These are phyloP conservation scores for Psilocybe tampanensis DNA, from an alignment of 768 basidiomycete genomes.

Conservation along the genomic window DNA sequence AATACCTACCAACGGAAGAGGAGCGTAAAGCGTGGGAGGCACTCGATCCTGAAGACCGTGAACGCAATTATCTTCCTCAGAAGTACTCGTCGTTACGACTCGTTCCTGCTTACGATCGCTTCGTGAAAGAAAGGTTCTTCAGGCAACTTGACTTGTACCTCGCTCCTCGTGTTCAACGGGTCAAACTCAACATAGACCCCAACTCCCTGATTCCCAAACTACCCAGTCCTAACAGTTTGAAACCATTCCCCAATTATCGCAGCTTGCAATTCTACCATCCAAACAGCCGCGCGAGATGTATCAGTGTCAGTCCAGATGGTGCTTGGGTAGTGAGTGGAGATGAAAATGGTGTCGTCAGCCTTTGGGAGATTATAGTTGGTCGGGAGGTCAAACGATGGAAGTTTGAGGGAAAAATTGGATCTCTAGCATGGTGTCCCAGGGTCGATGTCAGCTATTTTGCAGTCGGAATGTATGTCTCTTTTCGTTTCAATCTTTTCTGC, in stretches of 20 bases:
- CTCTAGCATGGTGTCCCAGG: constrained; percentile 93
- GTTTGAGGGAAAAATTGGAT: constrained; percentile 76
- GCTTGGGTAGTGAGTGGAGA: constrained; percentile 92
- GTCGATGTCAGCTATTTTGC: constrained; percentile 79
- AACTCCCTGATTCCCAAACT: constrained; percentile 91
- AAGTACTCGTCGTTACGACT: constrained; percentile 84
- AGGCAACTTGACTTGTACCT: constrained; percentile 96
- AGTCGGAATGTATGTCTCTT: constrained; percentile 63
- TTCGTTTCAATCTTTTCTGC: constrained; percentile 5
- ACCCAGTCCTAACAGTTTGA: constrained; percentile 87
- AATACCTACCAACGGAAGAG: constrained; percentile 86
- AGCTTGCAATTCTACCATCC: constrained; percentile 73
- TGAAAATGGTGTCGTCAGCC: constrained; percentile 79
- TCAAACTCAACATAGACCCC: constrained; percentile 90
- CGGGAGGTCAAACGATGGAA: constrained; percentile 87
- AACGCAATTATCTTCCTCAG: constrained; percentile 85
- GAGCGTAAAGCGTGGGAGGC: constrained; percentile 85
- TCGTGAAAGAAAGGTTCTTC: constrained; percentile 92
- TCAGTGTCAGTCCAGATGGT: constrained; percentile 85
- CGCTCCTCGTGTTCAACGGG: constrained; percentile 87
- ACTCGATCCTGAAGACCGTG: constrained; percentile 85
- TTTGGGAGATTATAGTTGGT: constrained; percentile 94
- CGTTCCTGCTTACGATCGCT: constrained; percentile 89
- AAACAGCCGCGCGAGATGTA: constrained; percentile 67
- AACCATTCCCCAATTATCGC: constrained; percentile 91